Base-by-base conservation (phyloP, 192 early-diverging fungal genomes). In the Backusella sp. region DNA sequence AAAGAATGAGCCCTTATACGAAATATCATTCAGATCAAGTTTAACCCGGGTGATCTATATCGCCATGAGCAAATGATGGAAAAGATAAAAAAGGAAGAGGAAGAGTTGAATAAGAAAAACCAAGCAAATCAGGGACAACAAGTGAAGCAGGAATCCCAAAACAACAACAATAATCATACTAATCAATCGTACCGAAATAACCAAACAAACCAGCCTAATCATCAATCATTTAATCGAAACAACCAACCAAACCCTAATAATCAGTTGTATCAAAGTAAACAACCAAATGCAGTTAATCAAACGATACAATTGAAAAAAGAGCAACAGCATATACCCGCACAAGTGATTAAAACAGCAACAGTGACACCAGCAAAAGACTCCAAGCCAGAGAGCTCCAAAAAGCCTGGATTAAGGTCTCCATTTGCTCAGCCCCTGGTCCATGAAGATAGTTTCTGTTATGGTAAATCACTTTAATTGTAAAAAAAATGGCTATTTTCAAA, bases 401-500 rank as follows among this genome's bases (percentile, higher is more conserved):
- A 23, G 0, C 11, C 34, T 11, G n/a, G 41, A 12, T 23, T 23
- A 6, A 36, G 68, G 4, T 14, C 68, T 6, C 19, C 68, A 4
- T 21, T 69, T 1, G 21, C 11, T 26, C 34, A 69, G 8, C 68
- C 68, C n/a, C 34, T 69, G 0, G 6, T 69, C 2, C 68, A 56
- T 56, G 72, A 73, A 73, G 72, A 73, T 28, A 73, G 72, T 15
- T 73, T 73, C 26, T 39, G 30, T 12, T 73, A 73, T 73, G 72
- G 72, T 73, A 39, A 66, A 9, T 30, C 23, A 17, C 9, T 17
- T 68, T 36, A n/a, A 32, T 32, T 32, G 1, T 44, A 44, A 14
- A 44, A 44, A 44, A 49, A n/a, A 6, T 6, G 0, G 6, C 17
- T 1, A 15, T 49, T n/a, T 37, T 36, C 69, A 32, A 6, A 69